Evolutionary conservation across 2,329 filamentous ascomycete genomes (phyloP), one percentile per base, ranked within the genome.

Genomic region (Fusarium multiceps): DNA sequence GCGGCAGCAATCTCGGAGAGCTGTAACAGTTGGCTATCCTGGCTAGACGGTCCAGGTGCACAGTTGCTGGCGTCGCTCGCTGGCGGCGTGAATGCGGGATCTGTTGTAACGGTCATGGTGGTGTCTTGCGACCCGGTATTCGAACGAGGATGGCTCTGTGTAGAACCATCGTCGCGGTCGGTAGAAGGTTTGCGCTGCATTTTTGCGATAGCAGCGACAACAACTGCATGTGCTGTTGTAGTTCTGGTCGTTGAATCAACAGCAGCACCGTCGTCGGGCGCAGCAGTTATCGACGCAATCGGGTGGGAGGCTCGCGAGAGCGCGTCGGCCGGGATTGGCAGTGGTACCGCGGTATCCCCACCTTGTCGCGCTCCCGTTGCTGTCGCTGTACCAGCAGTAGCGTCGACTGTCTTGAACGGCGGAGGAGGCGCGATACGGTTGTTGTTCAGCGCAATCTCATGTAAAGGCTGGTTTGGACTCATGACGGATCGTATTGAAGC

Each of bases 1-100:
- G 81, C 81, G 40, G 88, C 86, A 28, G 87, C 87, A 57, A 89
- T 80, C 65, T 88, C 83, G 8, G 87, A 89, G n/a, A 89, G 79
- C 63, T 86, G 85, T 18, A 87, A 80, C 49, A 90, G 75, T 72
- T 90, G 88, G 32, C 82, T 87, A 37, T 86, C 83, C 67, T 86
- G 86, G 68, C 86, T 86, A 34, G 65, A 76, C 41, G 63, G 73
- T 23, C 66, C 73, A 16, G 50, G 69, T 47, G 63, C 66, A 48
- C 71, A 73, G 50, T 68, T 65, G 11, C 73, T 71, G 14, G 56
- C 53, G 43, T 73, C 73, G 50, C 73, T 75, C 18, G 69, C 73
- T 30, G 73, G 72, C 16, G 73, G 73, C 14, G 73, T 75, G 45
- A 67, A 75, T 16, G 68, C 72, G 30, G 63, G 69, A 56, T 75